Evolutionary conservation across 345 rosid genomes (phyloP).

Genomic region (Psidium guajava): DNA sequence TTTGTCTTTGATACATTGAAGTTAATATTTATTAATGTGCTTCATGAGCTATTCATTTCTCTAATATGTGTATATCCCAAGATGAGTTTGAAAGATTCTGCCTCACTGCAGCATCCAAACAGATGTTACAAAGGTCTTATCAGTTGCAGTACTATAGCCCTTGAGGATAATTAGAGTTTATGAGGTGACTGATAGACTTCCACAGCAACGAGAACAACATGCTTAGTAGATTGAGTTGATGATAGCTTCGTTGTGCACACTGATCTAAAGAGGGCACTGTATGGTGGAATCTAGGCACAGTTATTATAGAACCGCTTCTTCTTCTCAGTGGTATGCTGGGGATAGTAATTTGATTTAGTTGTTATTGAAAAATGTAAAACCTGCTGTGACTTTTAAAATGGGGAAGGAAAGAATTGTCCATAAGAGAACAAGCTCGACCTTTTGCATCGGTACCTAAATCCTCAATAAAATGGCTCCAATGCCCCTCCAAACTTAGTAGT

Average conservation of each 20-base stretch:
- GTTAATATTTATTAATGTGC: background rate
- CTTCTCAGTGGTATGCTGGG: background rate
- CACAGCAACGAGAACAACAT: background rate
- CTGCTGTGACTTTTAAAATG: background rate
- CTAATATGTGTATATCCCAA: background rate
- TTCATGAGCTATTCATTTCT: background rate
- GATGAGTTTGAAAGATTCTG: background rate
- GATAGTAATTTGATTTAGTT: background rate
- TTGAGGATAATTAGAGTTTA: background rate
- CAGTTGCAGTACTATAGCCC: background rate
- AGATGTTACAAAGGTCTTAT: background rate
- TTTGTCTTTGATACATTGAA: background rate
- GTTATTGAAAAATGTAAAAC: background rate
- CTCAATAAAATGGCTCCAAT: background rate
- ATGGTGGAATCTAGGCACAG: background rate
- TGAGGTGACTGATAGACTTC: background rate
- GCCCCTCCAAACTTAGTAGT: background rate
- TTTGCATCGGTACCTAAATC: background rate
- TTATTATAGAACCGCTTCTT: background rate
- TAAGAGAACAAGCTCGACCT: background rate
- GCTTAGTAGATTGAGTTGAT: background rate
- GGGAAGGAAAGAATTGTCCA: background rate
- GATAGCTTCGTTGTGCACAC: background rate
- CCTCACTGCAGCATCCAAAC: background rate
- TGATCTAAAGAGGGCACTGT: background rate